Base-by-base conservation (phyloP, 2,329 filamentous ascomycete species). In the Penicillium sp. region DNA sequence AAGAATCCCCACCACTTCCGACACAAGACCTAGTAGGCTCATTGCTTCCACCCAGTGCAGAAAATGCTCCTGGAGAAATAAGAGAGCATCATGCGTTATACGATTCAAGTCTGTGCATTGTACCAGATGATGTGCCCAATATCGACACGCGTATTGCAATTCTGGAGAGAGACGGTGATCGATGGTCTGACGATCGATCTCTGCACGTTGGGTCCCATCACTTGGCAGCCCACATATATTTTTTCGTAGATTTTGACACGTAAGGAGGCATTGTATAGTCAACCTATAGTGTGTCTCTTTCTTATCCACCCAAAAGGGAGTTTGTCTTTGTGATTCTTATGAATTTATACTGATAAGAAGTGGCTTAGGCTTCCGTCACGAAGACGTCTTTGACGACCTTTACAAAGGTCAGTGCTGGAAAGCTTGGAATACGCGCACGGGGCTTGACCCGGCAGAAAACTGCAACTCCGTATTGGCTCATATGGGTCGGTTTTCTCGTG, bases 11-110 rank as follows among this genome's bases (percentile, higher is more conserved):
- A 66, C 31, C 53, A 52, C 46, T 41, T 69, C 61, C 3, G 58
- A 55, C 12, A 59, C 33, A 33, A 54, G 25, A 15, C 55, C 60
- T 7, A 68, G 25, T 2, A 67, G 18, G 37, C 63, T 57, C 56
- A 69, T 60, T 43, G 56, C 63, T 55, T 69, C 64, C 14, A 69
- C 20, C 66, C 63, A 68, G 51, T 69, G 64, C n/a, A 69, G 56
- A 46, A 66, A 61, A 51, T 68, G 61, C 27, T 49, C 20, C 15
- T 58, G 26, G 8, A 69, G 54, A 41, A 67, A 66, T 6, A 49
- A 18, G n/a, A 55, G 43, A 18, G 57, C 44, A 18, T 56, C n/a
- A 25, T 54, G 48, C 15, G 44, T 29, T 8, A 54, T 42, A 18
- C n/a, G 18, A 26, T 56, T 23, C 11, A 27, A 45, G 31, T 15